A percentile compares a stretch with the other conserved stretches of the same genome.
Evolutionary conservation across 805 yeast genomes (phyloP).

Genomic region (Ogataea chonburiensis): DNA sequence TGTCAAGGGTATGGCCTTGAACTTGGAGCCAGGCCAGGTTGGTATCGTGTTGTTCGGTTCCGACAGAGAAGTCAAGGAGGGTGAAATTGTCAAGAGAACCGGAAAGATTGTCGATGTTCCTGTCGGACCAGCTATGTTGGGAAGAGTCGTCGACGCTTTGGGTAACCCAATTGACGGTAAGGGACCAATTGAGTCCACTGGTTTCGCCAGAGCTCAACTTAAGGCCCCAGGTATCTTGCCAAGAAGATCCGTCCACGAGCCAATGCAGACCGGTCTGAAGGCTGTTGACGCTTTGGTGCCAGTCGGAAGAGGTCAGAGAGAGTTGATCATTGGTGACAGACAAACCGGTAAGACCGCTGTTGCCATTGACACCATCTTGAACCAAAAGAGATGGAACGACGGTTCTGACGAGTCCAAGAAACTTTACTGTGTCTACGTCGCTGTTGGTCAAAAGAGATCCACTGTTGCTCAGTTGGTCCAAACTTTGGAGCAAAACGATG

Average conservation of each 20-base stretch:
- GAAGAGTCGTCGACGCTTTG: constrained; percentile 99
- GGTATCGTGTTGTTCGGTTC: constrained; percentile 99
- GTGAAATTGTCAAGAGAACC: constrained; percentile 99
- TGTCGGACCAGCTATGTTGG: constrained; percentile 96
- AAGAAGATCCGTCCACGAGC: constrained; percentile 97
- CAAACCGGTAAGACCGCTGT: constrained; percentile 99
- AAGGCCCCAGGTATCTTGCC: constrained; percentile 99
- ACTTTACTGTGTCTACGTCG: constrained; percentile 99
- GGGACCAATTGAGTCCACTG: constrained; percentile 91
- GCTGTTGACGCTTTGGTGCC: constrained; percentile 99
- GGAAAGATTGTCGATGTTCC: constrained; percentile 99
- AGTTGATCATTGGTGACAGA: constrained; percentile 99
- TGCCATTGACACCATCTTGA: constrained; percentile 96
- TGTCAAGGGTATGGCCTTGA: constrained; percentile 99
- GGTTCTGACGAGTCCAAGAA: constrained; percentile 95
- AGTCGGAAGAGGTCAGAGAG: constrained; percentile 99
- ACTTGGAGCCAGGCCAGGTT: constrained; percentile 99
- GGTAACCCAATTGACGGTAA: constrained; percentile 99
- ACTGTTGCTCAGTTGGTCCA: constrained; percentile 99
- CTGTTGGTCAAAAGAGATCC: constrained; percentile 99
- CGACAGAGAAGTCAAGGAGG: constrained; percentile 97
- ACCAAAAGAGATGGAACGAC: constrained; percentile 98
- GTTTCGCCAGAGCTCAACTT: constrained; percentile 92
- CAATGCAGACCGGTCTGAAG: constrained; percentile 99
- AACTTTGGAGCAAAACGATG: constrained; percentile 97